Evolutionary conservation across 805 yeast genomes (phyloP).

Genomic region (Hanseniaspora lindneri): DNA sequence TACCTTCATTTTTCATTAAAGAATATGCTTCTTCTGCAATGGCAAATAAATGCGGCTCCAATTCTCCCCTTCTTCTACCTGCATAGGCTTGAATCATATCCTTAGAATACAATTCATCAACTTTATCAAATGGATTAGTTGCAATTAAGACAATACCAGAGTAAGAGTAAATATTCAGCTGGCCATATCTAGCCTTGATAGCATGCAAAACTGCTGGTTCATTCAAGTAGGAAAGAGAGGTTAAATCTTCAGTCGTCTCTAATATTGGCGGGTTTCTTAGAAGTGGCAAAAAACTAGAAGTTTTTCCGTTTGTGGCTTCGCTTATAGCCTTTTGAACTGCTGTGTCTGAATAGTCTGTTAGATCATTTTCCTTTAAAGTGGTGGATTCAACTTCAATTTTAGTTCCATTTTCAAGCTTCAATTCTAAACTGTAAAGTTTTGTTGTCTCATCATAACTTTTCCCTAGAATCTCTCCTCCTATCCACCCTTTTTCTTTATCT

Average conservation of each 20-base stretch:
- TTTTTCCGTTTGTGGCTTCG: conserved; percentile 16
- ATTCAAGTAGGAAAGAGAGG: conserved; percentile 80
- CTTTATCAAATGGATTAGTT: conserved; percentile 85
- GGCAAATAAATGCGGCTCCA: conserved; percentile 93
- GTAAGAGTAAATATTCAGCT: conserved; percentile 83
- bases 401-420: conserved; percentile 42
- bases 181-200: conserved; percentile 76
- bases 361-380: conserved; percentile 21
- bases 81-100: conserved; percentile 92
- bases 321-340: conserved; percentile 14
- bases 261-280: conserved; percentile 82
- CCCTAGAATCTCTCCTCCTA: conserved; percentile 51
- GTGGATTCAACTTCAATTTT: conserved; percentile 39
- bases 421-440: conserved; percentile 36
- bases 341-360: conserved; percentile 12
- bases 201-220: conserved; percentile 96
- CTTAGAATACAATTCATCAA: conserved; percentile 80
- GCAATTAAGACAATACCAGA: conserved; percentile 96
- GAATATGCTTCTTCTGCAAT: conserved; percentile 96
- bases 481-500: conserved; percentile 57
- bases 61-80: conserved; percentile 83
- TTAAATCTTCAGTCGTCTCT: conserved; percentile 90
- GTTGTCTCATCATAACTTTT: conserved; percentile 32
- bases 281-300: conserved; percentile 48
- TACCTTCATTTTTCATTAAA: conserved; percentile 74